Percentiles rank a stretch among this genome's conserved stretches.
These are phyloP conservation scores for Fragilaria crotonensis DNA, from an alignment of 108 stramenopile species.

Conservation along the genomic window DNA sequence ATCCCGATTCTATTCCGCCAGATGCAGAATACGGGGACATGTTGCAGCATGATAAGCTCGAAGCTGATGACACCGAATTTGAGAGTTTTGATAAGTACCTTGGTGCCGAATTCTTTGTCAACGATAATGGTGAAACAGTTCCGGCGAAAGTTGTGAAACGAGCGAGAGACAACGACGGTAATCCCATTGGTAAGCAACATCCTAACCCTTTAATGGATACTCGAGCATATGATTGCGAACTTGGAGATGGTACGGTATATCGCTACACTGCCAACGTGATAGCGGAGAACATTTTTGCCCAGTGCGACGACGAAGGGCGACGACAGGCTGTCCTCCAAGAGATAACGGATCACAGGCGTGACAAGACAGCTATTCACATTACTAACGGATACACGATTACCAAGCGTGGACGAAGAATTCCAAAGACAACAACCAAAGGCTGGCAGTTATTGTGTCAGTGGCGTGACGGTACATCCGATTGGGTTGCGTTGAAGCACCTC, in stretches of 20 bases:
- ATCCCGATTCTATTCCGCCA: too few species aligned
- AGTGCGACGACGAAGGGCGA: conserved; percentile 14
- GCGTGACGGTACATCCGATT: conserved; percentile 19
- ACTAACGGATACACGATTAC: neutral
- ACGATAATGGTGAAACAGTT: conserved; percentile 6
- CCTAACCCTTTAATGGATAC: conserved; percentile 32
- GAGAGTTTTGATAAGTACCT: conserved; percentile 28
- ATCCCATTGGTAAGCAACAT: conserved; percentile 17
- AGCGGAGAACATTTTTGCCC: conserved; percentile 34
- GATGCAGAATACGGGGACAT: conserved; percentile 17
- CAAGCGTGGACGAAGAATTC: neutral
- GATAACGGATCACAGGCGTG: conserved; percentile 2
- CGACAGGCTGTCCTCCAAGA: conserved; percentile 6
- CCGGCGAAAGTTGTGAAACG: conserved; percentile 19
- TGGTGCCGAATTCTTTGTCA: conserved; percentile 32
- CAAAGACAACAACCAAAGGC: neutral
- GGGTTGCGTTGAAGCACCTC: conserved; percentile 15
- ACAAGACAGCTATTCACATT: neutral
- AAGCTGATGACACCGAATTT: conserved; percentile 1
- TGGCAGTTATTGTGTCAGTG: conserved; percentile 26
- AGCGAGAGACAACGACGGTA: conserved; percentile 17
- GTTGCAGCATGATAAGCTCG: conserved; percentile 7
- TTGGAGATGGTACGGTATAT: conserved; percentile 33
- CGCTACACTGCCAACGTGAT: conserved; percentile 48
- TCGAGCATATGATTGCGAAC: conserved; percentile 26